Base-by-base conservation (phyloP, 208 protist species). In the Leishmania tropica region DNA sequence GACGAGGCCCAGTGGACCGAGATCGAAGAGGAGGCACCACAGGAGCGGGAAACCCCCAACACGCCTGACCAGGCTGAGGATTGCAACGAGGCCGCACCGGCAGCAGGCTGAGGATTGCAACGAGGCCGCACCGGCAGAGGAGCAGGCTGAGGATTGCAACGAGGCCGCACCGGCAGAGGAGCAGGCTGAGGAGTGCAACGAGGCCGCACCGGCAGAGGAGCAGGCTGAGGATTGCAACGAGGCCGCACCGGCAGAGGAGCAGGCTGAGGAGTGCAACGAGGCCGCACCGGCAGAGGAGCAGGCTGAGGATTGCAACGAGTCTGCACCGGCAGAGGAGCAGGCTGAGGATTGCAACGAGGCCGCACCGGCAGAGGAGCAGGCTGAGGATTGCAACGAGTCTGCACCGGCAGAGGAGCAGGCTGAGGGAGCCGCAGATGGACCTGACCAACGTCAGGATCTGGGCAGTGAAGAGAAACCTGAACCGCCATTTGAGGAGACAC, bases 401-500 rank as follows among this genome's bases (percentile, higher is more conserved):
- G 28, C 17, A 10, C 17, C 67, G 8, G 1, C 68, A 11, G 68
- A 73, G 42, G 68, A 45, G 68, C 40, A 51, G 13, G 6, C 28
- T 53, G 6, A 47, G 17, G 37, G 6, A 76, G 45, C 42, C n/a
- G 37, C 42, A 35, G 28, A 21, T 47, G 35, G 11, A 58, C 19
- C 21, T n/a, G 37, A n/a, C 2, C 56, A 78, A 45, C 7, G 8
- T 3, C 58, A 51, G 40, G 3, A 28, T 11, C 31, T 45, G 2
- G 74, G 3, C 21, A 56, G 47, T 64, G 75, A 78, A 45, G 75
- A 78, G 75, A 54, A 68, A 28, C 56, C 35, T 21, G 24, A 65
- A n/a, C 75, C 40, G n/a, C 53, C 53, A 19, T 6, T 0, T 15
- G 56, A 67, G 28, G 2, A 78, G 10, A 15, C 56, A 10, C 56